These are phyloP conservation scores for Pisolithus albus DNA, from an alignment of 768 basidiomycete genomes.

Conservation along the genomic window DNA sequence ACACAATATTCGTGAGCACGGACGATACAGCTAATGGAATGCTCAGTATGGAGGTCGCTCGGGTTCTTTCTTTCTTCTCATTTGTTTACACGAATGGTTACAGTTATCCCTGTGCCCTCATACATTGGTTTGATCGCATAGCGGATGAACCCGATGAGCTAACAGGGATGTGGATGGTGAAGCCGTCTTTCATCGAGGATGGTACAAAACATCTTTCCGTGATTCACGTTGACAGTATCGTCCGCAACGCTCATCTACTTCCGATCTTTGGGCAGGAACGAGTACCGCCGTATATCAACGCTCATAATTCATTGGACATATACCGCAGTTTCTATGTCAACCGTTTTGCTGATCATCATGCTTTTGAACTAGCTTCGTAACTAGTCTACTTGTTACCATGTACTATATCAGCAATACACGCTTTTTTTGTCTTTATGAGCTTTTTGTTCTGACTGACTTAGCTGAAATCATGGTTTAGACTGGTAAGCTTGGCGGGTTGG, in stretches of 20 bases:
- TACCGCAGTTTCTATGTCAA: constrained; percentile 29
- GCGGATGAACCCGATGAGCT: constrained; percentile 9
- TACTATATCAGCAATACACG: too few relatives aligned
- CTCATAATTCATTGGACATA: constrained; percentile 16
- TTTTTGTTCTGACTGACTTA: too few relatives aligned
- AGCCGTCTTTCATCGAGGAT: constrained; percentile 5
- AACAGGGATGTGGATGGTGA: constrained; percentile 18
- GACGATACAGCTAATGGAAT: too few relatives aligned
- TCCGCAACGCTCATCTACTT: constrained; percentile 11
- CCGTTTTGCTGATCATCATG: constrained; percentile 28
- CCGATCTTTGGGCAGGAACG: constrained; percentile 10
- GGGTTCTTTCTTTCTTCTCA: too few relatives aligned
- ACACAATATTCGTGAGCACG: too few relatives aligned
- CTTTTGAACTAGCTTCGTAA: background rate
- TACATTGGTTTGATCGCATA: constrained; percentile 14
- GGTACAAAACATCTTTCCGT: constrained; percentile 3
- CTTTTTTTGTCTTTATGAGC: too few relatives aligned
- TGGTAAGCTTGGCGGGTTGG: too few relatives aligned
- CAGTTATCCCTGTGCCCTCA: constrained; percentile 14
- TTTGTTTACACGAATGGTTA: too few relatives aligned
- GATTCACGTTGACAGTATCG: constrained; percentile 12
- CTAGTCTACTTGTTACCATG: too few relatives aligned
- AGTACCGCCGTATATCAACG: constrained; percentile 16
- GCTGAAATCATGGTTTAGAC: too few relatives aligned
- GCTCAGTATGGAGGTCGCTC: too few relatives aligned